Conservation (phyloP, 257 asterid species). For the Solanum peruvianum region DNA sequence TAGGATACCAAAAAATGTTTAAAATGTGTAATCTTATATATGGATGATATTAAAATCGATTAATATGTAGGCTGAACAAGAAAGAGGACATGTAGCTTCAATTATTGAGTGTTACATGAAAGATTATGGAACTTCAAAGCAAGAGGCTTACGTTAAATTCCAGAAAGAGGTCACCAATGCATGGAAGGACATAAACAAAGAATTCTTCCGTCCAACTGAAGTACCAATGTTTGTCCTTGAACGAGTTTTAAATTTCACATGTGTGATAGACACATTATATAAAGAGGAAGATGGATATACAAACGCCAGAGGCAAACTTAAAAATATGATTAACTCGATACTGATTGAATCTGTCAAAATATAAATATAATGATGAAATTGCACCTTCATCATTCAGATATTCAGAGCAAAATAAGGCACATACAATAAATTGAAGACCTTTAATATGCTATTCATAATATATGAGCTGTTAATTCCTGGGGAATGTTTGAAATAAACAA, state of each 20-base stretch:
- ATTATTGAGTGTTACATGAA: neutral
- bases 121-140: neutral
- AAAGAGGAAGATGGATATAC: neutral
- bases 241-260: neutral
- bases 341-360: neutral
- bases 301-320: neutral
- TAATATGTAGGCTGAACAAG: neutral
- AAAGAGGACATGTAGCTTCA: neutral
- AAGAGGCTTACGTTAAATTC: neutral
- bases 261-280: neutral
- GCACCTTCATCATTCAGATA: neutral
- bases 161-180: neutral
- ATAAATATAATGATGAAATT: neutral
- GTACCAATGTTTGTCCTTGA: neutral
- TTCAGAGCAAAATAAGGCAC: neutral
- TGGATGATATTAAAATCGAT: neutral
- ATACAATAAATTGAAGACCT: neutral
- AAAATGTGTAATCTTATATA: no score
- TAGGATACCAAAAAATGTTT: no score
- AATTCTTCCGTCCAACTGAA: neutral
- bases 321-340: neutral
- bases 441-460: neutral
- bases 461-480: neutral
- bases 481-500: neutral
- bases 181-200: conserved; percentile 6